Percentiles rank a stretch among this genome's conserved stretches.
Conservation (phyloP, 2,329 filamentous ascomycete species). For the Pseudogymnoascus sp. region DNA sequence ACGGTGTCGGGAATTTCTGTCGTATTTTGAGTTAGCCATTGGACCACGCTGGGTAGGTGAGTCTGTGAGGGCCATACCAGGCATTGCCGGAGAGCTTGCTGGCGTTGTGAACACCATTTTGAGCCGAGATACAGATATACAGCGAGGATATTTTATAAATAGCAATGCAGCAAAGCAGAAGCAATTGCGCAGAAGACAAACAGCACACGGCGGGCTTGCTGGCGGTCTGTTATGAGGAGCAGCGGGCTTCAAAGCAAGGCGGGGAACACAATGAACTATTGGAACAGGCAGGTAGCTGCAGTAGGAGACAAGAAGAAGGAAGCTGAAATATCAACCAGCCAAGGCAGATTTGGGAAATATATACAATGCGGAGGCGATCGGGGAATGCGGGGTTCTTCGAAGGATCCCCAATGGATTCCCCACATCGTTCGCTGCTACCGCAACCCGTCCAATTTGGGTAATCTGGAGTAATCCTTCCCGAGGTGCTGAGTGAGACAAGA, state of each 20-base stretch:
- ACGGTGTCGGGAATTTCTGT: slow-evolving; percentile 53
- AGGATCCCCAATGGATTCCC: not conserved
- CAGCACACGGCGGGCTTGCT: not conserved
- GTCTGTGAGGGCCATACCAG: not conserved
- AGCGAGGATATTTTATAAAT: not conserved
- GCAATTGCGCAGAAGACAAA: not conserved
- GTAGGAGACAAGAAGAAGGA: not conserved
- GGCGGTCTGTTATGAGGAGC: not conserved
- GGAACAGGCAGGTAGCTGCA: not conserved
- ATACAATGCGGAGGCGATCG: not conserved
- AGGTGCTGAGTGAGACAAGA: not conserved
- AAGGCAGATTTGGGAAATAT: not conserved
- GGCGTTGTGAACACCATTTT: slow-evolving; percentile 3
- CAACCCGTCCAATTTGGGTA: not conserved
- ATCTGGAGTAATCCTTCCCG: not conserved
- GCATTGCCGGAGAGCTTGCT: not conserved
- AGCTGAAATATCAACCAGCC: not conserved
- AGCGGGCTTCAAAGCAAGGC: not conserved
- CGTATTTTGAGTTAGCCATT: not conserved
- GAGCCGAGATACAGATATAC: not conserved
- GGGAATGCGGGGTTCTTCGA: not conserved
- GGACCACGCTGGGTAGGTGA: not conserved
- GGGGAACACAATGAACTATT: not conserved
- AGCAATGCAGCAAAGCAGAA: not conserved
- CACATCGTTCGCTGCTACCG: not conserved